phyloP scores from a whole-genome alignment of 2,329 filamentous ascomycete species.

The Pseudogymnoascus sp. region DNA sequence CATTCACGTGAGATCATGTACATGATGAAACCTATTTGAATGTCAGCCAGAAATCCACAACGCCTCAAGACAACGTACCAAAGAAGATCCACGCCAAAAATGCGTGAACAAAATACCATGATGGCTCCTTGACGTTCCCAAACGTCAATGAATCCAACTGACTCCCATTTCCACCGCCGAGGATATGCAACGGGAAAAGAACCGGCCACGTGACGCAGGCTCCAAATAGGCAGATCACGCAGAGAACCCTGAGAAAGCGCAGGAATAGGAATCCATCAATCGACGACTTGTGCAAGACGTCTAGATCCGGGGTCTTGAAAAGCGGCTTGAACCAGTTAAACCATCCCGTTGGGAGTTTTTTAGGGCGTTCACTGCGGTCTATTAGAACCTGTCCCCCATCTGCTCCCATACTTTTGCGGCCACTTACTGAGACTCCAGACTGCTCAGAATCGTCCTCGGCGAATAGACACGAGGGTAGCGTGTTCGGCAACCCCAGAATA shows the following conservation, averaged over 20 bases:
- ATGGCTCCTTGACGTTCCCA: slow-evolving; percentile 45
- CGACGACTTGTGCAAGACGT: slow-evolving; percentile 54
- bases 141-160: slow-evolving; percentile 54
- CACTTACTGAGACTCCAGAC: slow-evolving; percentile 41
- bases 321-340: slow-evolving; percentile 30
- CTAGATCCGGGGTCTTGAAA: slow-evolving; percentile 25
- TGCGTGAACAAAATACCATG: slow-evolving; percentile 52
- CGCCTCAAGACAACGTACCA: slow-evolving; percentile 19
- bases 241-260: slow-evolving; percentile 54
- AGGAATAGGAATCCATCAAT: slow-evolving; percentile 59
- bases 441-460: slow-evolving; percentile 43
- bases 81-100: slow-evolving; percentile 57
- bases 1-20: slow-evolving; percentile 58
- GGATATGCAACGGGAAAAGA: slow-evolving; percentile 56
- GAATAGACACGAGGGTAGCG: slow-evolving; percentile 46
- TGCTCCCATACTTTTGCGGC: background rate
- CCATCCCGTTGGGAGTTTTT: slow-evolving; percentile 26
- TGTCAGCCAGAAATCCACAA: background rate
- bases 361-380: slow-evolving; percentile 24
- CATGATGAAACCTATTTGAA: slow-evolving; percentile 44
- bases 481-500: slow-evolving; percentile 43
- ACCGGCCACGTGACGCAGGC: slow-evolving; percentile 55
- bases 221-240: slow-evolving; percentile 53
- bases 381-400: background rate
- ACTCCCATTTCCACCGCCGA: slow-evolving; percentile 43